A percentile compares a stretch with the other conserved stretches of the same genome.
These are phyloP conservation scores for Arctium minus DNA, from an alignment of 129 eudicot species.

Conservation along the genomic window DNA sequence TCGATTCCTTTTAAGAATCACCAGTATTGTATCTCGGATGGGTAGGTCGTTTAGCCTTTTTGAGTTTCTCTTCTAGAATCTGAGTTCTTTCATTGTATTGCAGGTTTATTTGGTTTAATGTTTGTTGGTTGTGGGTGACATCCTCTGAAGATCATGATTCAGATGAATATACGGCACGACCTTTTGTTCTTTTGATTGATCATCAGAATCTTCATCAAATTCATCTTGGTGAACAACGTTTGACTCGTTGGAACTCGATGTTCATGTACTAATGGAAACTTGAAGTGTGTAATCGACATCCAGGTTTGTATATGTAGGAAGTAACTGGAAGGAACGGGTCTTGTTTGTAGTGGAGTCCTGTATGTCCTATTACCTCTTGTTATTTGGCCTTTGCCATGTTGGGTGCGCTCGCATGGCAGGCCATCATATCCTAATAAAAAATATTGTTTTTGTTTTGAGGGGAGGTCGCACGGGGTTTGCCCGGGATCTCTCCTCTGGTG, in stretches of 20 bases:
- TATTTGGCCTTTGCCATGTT: slow-evolving; percentile 47
- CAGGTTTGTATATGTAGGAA: slow-evolving; percentile 17
- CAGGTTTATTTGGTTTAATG: not conserved
- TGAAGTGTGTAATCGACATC: not conserved
- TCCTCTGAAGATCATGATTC: not conserved
- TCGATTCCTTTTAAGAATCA: too few relatives aligned
- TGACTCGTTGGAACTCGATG: not conserved
- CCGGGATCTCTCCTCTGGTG: slow-evolving; percentile 33
- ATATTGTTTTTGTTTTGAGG: slow-evolving; percentile 13
- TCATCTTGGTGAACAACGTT: not conserved
- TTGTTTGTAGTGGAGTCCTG: not conserved
- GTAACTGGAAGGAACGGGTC: not conserved
- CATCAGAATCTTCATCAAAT: not conserved
- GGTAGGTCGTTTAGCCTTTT: not conserved
- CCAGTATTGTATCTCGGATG: too few relatives aligned
- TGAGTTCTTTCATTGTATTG: not conserved
- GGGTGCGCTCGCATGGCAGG: slow-evolving; percentile 74
- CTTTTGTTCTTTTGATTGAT: not conserved
- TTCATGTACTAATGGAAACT: not conserved
- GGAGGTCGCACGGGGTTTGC: slow-evolving; percentile 40
- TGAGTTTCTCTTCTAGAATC: not conserved
- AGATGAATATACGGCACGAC: not conserved
- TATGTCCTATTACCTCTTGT: slow-evolving; percentile 5
- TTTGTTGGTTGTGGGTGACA: not conserved
- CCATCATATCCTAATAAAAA: slow-evolving; percentile 27